Evolutionary conservation across 2,329 filamentous ascomycete species (phyloP), one percentile per base, ranked within the genome.

Genomic region (Amauroascus niger): DNA sequence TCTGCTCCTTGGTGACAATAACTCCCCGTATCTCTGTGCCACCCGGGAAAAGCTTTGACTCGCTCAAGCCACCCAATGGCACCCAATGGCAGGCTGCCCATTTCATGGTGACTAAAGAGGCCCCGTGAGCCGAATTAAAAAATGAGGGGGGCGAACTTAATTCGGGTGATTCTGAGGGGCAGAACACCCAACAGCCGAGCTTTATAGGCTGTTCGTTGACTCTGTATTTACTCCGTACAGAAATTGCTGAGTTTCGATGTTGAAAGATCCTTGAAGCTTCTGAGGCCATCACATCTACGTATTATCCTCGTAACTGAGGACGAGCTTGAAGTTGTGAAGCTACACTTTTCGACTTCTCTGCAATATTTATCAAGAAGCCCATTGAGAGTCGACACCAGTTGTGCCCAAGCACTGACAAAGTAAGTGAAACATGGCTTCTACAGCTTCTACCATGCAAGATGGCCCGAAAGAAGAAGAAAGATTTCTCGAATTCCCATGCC

Each of bases 401-500:
- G 18, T n/a, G 8, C n/a, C 4, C 18, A 6, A 6, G 28, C 13
- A 45, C 16, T n/a, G n/a, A 35, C 14, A 9, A 16, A 9, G 16
- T 22, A 33, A n/a, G 45, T 18, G 18, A 52, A 44, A 39, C 14
- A 52, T 52, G 50, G 11, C 30, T 39, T 46, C 43, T 9, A 37
- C 28, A 39, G 32, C 28, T 9, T 14, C 41, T 7, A 16, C 41
- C 7, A 8, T 33, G 30, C 30, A 35, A 46, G 50, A 49, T 41
- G 35, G 44, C 11, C 44, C 51, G 4, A 43, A 44, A 26, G 69
- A 73, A 59, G 73, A 75, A 55, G 65, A 74, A 37, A 74, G 72
- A 52, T 83, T 80, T 61, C 74, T 83, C 57, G 70, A 76, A 57
- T 84, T 83, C 62, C 75, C 75, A 49, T 74, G 76, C 61, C 73